Percentiles rank a stretch among this genome's conserved stretches.
Conservation (phyloP, 169 alveolate genomes). For the Plasmodium gaboni region DNA sequence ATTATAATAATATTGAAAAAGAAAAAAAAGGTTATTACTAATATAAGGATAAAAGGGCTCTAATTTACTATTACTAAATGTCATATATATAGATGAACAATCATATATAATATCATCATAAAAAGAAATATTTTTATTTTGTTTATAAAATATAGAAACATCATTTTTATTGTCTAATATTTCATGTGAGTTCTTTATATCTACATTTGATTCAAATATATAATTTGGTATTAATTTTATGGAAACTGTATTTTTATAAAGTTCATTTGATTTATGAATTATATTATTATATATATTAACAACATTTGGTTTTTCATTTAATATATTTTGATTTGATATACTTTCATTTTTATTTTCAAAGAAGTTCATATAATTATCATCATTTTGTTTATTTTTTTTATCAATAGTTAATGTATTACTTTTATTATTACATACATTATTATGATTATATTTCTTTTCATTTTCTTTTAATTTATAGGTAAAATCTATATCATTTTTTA, state of each 20-base stretch:
- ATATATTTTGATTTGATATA: not conserved
- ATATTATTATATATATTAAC: not conserved
- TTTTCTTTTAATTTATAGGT: not conserved
- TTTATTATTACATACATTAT: not conserved
- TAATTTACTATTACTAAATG: constrained; percentile 37
- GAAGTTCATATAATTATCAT: not conserved
- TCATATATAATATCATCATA: constrained; percentile 2
- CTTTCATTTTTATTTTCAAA: not conserved
- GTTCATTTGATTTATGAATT: too few relatives aligned
- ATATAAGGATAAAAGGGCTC: constrained; percentile 70
- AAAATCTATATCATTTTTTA: not conserved
- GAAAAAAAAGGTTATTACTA: constrained; percentile 32
- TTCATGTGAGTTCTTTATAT: not conserved
- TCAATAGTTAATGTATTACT: not conserved
- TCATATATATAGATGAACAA: constrained; percentile 34
- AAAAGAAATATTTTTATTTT: not conserved
- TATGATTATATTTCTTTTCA: not conserved
- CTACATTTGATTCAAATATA: too few relatives aligned
- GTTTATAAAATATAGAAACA: not conserved
- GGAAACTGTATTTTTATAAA: too few relatives aligned
- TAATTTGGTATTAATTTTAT: too few relatives aligned
- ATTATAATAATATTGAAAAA: constrained; percentile 56
- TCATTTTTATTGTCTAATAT: not conserved
- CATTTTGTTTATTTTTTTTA: not conserved
- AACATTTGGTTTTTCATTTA: not conserved